Evolutionary conservation across 306 rosid genomes (phyloP).

Genomic region (Chamaecrista fasciculata): DNA sequence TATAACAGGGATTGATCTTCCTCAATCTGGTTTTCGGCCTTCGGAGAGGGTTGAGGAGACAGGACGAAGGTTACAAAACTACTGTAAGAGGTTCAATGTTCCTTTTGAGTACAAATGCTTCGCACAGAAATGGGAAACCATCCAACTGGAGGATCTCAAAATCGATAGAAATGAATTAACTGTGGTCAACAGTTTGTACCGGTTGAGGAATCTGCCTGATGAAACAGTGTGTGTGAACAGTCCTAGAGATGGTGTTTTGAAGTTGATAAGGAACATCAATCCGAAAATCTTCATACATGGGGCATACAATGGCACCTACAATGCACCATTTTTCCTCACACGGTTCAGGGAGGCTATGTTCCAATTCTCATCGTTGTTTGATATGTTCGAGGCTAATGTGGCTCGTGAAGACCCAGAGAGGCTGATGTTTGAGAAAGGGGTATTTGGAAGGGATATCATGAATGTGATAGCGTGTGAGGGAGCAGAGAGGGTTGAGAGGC

Average conservation of each 20-base stretch:
- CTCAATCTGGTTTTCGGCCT: conserved; percentile 76
- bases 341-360: conserved; percentile 74
- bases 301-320: conserved; percentile 61
- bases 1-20: conserved; percentile 68
- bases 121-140: conserved; percentile 74
- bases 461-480: conserved; percentile 88
- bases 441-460: conserved; percentile 59
- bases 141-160: conserved; percentile 55
- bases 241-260: conserved; percentile 69
- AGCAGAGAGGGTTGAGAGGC: conserved; percentile 69
- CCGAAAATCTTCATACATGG: conserved; percentile 74
- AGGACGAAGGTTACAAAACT: conserved; percentile 49
- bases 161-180: conserved; percentile 47
- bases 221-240: conserved; percentile 48
- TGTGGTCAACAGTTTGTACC: conserved; percentile 61
- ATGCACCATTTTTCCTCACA: conserved; percentile 70
- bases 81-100: conserved; percentile 63
- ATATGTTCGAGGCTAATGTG: conserved; percentile 64
- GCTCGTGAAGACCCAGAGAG: conserved; percentile 57
- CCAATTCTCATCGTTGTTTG: conserved; percentile 74
- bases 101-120: conserved; percentile 57
- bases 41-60: conserved; percentile 70
- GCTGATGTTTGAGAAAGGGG: conserved; percentile 55
- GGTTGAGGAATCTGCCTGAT: conserved; percentile 59
- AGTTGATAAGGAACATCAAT: conserved; percentile 58